Evolutionary conservation across 1,284 basidiomycete species (phyloP).

Genomic region (Heterobasidion annosum): DNA sequence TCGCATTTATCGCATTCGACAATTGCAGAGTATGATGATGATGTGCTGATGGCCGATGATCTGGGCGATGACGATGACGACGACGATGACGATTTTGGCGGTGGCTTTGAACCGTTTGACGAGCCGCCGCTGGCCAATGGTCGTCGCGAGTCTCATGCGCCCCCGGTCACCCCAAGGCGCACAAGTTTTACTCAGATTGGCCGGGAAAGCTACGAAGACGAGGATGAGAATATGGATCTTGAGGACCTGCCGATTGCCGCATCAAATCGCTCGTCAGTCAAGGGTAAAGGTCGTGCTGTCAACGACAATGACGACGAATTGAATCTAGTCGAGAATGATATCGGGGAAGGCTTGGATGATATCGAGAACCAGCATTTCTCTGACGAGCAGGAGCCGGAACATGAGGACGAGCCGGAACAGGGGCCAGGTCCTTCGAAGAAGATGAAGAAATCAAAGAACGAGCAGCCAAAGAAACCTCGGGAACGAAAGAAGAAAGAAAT

Average conservation of each 20-base stretch:
- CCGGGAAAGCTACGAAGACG: constrained; percentile 31
- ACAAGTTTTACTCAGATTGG: constrained; percentile 39
- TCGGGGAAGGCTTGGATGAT: constrained; percentile 37
- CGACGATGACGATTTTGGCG: constrained; percentile 11
- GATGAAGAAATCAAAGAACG: constrained; percentile 18
- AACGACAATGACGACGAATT: constrained; percentile 21
- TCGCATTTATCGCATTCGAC: constrained; percentile 35
- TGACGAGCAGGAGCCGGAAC: constrained; percentile 29
- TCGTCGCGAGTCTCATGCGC: background rate
- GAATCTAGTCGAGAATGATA: constrained; percentile 44
- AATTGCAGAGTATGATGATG: constrained; percentile 21
- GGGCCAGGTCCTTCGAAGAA: constrained; percentile 13
- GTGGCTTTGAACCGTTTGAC: constrained; percentile 4
- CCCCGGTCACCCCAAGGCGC: constrained; percentile 20
- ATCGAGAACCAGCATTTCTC: constrained; percentile 28
- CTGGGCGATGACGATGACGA: constrained; percentile 12
- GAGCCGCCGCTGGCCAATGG: background rate
- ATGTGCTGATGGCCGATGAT: constrained; percentile 22
- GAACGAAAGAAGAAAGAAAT: constrained; percentile 16
- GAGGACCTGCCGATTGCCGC: constrained; percentile 19
- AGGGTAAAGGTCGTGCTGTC: constrained; percentile 27
- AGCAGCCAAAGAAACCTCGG: constrained; percentile 16
- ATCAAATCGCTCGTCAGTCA: constrained; percentile 16
- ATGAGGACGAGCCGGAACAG: constrained; percentile 16
- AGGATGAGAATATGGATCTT: constrained; percentile 13